These are phyloP conservation scores for Steccherinum ochraceum DNA, from an alignment of 768 basidiomycete species.

Conservation along the genomic window DNA sequence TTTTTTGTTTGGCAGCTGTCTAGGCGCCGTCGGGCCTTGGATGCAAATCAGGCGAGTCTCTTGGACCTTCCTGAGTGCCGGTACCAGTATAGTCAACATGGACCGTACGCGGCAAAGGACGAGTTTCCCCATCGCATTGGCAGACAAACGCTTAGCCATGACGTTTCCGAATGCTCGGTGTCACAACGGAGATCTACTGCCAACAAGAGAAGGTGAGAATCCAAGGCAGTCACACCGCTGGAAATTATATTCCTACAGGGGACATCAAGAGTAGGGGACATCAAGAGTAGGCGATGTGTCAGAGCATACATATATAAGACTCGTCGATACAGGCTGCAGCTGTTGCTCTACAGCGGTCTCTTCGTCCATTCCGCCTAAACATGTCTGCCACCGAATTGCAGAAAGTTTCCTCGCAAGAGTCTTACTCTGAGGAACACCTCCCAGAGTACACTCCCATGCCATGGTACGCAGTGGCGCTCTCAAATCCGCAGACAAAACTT, in stretches of 20 bases:
- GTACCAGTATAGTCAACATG: neutral
- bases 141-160: no score
- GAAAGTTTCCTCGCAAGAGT: neutral
- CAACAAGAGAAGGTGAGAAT: no score
- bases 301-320: no score
- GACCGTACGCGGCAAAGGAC: neutral
- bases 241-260: no score
- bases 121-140: neutral
- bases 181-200: no score
- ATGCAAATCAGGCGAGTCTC: neutral
- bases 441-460: conserved; percentile 2
- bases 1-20: no score
- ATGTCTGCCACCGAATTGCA: neutral
- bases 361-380: neutral
- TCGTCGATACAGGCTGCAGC: no score
- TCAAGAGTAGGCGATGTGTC: no score
- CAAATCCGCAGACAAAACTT: neutral
- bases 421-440: neutral
- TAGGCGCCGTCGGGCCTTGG: neutral
- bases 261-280: no score
- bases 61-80: neutral
- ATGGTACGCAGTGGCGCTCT: neutral
- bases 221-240: no score
- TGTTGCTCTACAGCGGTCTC: no score
- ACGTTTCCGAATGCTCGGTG: neutral